Evolutionary conservation across 2,329 filamentous ascomycete genomes (phyloP), one percentile per base, ranked within the genome.

Genomic region (Thielaviopsis cerberus): DNA sequence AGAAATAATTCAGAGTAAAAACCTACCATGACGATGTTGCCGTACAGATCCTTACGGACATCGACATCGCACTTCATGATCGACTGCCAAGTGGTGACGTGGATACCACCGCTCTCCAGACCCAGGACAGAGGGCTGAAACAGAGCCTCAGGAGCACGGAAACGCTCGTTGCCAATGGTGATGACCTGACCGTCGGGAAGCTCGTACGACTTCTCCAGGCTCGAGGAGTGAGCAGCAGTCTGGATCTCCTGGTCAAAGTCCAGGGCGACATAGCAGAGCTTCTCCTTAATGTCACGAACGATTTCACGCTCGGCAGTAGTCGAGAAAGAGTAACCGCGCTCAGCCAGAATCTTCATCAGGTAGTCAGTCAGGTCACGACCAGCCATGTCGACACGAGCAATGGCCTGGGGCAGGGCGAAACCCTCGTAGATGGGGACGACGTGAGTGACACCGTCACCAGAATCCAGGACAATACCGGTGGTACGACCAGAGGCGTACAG

Each of bases 61-160:
- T 98, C 92, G 75, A 98, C 90, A 77, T 98, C 92, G 76, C 92
- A 97, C 87, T 98, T 98, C 89, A 97, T 97, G 85, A 98, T 96
- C 70, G 92, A 97, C 86, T 97, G 97, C 88, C 96, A 97, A 69
- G 92, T 97, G 73, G 91, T 97, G 73, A 95, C 90, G 80, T 97
- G 92, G 77, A 98, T 97, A 78, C 92, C 92, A 72, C 91, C 91
- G 75, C 84, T 89, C 79, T 98, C 92, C 70, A 96, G 90, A 85
- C 92, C 92, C 68, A 98, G 80, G 68, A 97, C 91, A 66, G 86
- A 92, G 72, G 92, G 92, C 82, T 96, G 88, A 90, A 98, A 98
- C 70, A 98, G 87, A 76, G 92, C 91, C 81, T 98, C 92, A 67
- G 92, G 92, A 74, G 91, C 91, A 78, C 92, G 91, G 91, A 98